These are phyloP conservation scores for Zea luxurians DNA, from an alignment of 176 grass and related monocot species.

Conservation along the genomic window DNA sequence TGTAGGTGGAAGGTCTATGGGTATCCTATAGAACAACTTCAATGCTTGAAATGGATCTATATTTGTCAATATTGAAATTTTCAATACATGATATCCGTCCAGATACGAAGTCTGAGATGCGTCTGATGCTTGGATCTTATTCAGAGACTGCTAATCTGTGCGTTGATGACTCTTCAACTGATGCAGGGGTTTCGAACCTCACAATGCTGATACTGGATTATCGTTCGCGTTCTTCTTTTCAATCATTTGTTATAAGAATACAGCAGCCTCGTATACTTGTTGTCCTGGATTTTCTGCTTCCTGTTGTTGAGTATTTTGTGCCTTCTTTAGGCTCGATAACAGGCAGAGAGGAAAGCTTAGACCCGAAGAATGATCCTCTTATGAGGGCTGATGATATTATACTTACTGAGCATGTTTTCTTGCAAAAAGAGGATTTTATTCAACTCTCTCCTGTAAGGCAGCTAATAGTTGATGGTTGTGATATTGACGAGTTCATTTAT, in stretches of 20 bases:
- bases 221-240: slow-evolving; percentile 86
- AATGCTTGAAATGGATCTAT: slow-evolving; percentile 83
- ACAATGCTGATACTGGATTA: slow-evolving; percentile 99
- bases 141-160: slow-evolving; percentile 61
- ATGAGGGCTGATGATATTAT: slow-evolving; percentile 81
- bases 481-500: slow-evolving; percentile 79
- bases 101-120: slow-evolving; percentile 92
- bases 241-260: slow-evolving; percentile 89
- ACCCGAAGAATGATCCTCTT: slow-evolving; percentile 89
- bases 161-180: slow-evolving; percentile 39
- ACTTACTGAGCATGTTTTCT: slow-evolving; percentile 65
- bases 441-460: slow-evolving; percentile 86
- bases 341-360: slow-evolving; percentile 74
- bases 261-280: slow-evolving; percentile 91
- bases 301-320: slow-evolving; percentile 85
- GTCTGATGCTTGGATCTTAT: slow-evolving; percentile 87
- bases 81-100: slow-evolving; percentile 84
- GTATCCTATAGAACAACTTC: slow-evolving; percentile 96
- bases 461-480: slow-evolving; percentile 89
- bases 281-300: slow-evolving; percentile 89
- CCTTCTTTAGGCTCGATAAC: slow-evolving; percentile 89
- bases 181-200: slow-evolving; percentile 64
- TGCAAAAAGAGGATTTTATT: slow-evolving; percentile 67
- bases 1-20: slow-evolving; percentile 93
- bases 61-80: slow-evolving; percentile 82